These are phyloP conservation scores for Lentithecium fluviatile DNA, from an alignment of 495 filamentous ascomycete species.

Conservation along the genomic window DNA sequence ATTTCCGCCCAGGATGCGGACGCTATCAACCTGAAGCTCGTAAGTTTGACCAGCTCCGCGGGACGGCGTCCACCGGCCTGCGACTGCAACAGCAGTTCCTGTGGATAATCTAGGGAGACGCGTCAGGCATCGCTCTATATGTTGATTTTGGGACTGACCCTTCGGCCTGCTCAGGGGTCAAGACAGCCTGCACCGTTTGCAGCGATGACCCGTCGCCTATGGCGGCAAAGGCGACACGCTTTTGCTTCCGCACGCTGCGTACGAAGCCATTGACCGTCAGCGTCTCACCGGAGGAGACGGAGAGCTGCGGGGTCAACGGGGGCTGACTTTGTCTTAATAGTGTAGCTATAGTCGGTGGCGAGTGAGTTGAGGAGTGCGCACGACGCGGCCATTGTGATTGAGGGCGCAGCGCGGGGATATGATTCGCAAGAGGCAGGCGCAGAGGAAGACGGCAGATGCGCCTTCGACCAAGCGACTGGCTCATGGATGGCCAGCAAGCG, in stretches of 20 bases:
- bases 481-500: background rate
- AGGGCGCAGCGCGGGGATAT: too few species aligned
- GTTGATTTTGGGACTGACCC: slow-evolving; percentile 56
- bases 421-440: background rate
- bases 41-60: slow-evolving; percentile 69
- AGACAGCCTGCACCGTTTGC: slow-evolving; percentile 74
- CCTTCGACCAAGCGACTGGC: background rate
- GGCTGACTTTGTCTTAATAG: slow-evolving; percentile 22
- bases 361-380: slow-evolving; percentile 22
- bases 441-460: slow-evolving; percentile 14
- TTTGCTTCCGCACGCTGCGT: slow-evolving; percentile 82
- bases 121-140: slow-evolving; percentile 7
- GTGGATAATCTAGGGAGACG: slow-evolving; percentile 62
- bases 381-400: background rate
- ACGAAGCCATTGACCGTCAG: slow-evolving; percentile 75
- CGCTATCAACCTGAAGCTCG: slow-evolving; percentile 70
- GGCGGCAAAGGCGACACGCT: slow-evolving; percentile 75
- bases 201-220: slow-evolving; percentile 86
- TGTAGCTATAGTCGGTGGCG: slow-evolving; percentile 31
- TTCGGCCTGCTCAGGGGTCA: slow-evolving; percentile 71
- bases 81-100: slow-evolving; percentile 75
- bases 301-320: slow-evolving; percentile 2
- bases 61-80: slow-evolving; percentile 75
- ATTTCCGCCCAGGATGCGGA: slow-evolving; percentile 70
- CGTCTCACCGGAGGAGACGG: slow-evolving; percentile 24